Percentiles rank a stretch among this genome's conserved stretches.
phyloP scores from a whole-genome alignment of 1,284 basidiomycete genomes.

The Boletellus deceptivus region DNA sequence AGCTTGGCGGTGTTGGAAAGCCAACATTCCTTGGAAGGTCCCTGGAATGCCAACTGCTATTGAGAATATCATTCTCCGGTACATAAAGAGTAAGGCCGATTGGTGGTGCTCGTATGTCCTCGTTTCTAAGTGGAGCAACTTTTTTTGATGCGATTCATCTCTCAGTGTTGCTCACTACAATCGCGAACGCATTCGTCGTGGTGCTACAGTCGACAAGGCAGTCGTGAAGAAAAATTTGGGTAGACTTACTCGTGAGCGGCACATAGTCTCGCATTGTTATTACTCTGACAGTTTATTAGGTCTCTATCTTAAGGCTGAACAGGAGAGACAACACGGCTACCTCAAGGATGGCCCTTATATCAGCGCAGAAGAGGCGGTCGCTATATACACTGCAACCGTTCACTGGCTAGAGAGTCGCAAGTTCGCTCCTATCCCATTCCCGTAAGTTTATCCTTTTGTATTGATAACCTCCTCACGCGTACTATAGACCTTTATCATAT shows the following conservation, averaged over 20 bases:
- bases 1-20: conserved; percentile 99
- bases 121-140: neutral
- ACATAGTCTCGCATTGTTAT: neutral
- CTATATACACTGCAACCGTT: conserved; percentile 95
- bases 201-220: conserved; percentile 99
- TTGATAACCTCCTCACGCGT: neutral
- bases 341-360: conserved; percentile 98
- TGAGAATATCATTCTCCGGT: conserved; percentile 98
- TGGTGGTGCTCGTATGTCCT: conserved; percentile 93
- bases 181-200: conserved; percentile 91
- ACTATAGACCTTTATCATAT: conserved; percentile 82
- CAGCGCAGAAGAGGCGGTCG: conserved; percentile 95
- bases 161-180: conserved; percentile 85
- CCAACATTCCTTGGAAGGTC: conserved; percentile 98
- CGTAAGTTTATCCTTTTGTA: conserved; percentile 46
- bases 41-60: conserved; percentile 98
- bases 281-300: conserved; percentile 38
- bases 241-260: conserved; percentile 71
- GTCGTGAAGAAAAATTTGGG: conserved; percentile 96
- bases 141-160: neutral
- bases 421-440: conserved; percentile 97
- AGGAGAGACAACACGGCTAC: conserved; percentile 95
- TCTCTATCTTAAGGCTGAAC: conserved; percentile 95
- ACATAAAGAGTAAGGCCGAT: conserved; percentile 99
- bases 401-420: conserved; percentile 97